A percentile compares a stretch with the other conserved stretches of the same genome.
Conservation (phyloP, 2,329 filamentous ascomycete species). For the Hortaea sp. region DNA sequence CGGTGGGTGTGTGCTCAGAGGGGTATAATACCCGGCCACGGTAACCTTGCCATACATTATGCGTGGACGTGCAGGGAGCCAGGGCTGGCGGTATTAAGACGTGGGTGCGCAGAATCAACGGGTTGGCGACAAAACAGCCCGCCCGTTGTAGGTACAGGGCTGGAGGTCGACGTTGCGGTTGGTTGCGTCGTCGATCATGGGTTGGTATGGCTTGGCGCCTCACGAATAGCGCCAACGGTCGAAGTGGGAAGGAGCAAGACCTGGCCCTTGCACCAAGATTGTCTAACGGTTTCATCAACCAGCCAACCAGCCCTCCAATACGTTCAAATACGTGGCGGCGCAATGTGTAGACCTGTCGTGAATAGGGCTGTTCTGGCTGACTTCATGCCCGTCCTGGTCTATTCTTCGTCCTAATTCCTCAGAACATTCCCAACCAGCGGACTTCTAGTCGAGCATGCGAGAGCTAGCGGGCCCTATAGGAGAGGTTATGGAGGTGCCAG, state of each 20-base stretch:
- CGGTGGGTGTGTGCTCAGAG: not conserved
- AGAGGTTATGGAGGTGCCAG: too few species aligned
- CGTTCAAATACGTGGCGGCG: not conserved
- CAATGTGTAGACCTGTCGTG: not conserved
- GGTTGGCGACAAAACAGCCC: too few species aligned
- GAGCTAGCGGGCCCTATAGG: too few species aligned
- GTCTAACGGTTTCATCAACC: not conserved
- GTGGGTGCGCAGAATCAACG: not conserved
- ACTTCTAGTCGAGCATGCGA: too few species aligned
- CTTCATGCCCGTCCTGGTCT: not conserved
- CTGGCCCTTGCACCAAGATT: not conserved
- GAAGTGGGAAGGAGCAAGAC: not conserved
- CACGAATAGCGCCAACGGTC: not conserved
- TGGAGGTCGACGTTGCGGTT: too few species aligned
- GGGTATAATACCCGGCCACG: not conserved
- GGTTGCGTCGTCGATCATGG: too few species aligned
- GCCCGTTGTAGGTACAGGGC: too few species aligned
- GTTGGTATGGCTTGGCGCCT: not conserved
- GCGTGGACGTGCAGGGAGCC: not conserved
- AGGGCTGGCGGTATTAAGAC: not conserved
- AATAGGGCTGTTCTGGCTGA: not conserved
- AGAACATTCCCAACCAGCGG: too few species aligned
- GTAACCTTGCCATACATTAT: not conserved
- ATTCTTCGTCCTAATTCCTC: too few species aligned
- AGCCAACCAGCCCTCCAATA: not conserved